Evolutionary conservation across 2,329 filamentous ascomycete species (phyloP).

Genomic region (Exserohilum rostratum): DNA sequence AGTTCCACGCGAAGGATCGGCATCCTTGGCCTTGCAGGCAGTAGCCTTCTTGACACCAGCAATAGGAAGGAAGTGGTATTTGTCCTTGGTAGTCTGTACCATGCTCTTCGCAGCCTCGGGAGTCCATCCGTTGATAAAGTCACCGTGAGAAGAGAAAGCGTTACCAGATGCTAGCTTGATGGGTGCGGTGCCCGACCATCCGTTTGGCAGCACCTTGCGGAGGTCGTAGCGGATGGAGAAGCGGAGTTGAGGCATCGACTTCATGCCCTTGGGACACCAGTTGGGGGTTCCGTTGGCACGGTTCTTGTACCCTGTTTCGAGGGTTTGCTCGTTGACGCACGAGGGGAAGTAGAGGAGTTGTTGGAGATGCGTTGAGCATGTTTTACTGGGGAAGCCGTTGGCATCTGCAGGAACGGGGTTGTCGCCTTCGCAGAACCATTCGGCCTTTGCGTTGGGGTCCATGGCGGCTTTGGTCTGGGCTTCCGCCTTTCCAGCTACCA

Average conservation of each 20-base stretch:
- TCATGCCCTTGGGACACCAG: constrained; percentile 53
- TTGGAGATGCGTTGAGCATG: constrained; percentile 54
- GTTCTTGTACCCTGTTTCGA: constrained; percentile 48
- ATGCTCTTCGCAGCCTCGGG: constrained; percentile 52
- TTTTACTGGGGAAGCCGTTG: constrained; percentile 42
- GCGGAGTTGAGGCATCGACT: constrained; percentile 56
- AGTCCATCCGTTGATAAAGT: constrained; percentile 58
- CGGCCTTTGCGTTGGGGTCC: constrained; percentile 29
- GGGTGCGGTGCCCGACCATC: constrained; percentile 54
- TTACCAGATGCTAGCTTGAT: constrained; percentile 51
- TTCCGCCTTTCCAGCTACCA: constrained; percentile 50
- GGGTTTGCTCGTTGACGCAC: constrained; percentile 49
- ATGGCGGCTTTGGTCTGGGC: constrained; percentile 38
- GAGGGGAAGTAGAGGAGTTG: constrained; percentile 54
- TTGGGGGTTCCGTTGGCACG: constrained; percentile 35
- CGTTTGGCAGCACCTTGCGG: constrained; percentile 51
- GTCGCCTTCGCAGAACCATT: constrained; percentile 41
- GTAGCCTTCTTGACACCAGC: constrained; percentile 44
- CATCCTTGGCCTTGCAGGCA: constrained; percentile 48
- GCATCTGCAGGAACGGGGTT: constrained; percentile 19
- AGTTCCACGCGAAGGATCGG: constrained; percentile 51
- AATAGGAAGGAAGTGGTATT: constrained; percentile 47
- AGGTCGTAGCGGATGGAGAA: constrained; percentile 58
- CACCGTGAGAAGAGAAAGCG: constrained; percentile 54
- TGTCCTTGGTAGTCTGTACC: constrained; percentile 46